phyloP scores from a whole-genome alignment of 495 filamentous ascomycete species.

The Aspergillus coremiiformis region DNA sequence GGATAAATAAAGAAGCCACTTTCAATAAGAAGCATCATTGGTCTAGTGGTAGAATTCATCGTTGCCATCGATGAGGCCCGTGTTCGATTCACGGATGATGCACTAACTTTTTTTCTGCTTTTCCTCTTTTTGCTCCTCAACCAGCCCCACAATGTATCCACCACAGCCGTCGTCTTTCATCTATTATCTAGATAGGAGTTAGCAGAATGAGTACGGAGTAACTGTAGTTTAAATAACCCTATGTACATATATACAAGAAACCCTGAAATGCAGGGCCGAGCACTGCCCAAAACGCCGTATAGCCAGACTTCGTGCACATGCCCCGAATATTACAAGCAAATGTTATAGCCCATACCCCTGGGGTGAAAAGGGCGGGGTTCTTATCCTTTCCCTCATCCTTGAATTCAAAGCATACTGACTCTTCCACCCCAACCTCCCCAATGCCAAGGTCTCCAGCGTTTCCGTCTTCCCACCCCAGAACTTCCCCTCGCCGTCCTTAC shows the following conservation, averaged over 20 bases:
- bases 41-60: constrained; percentile 52
- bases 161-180: no score
- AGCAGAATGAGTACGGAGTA: no score
- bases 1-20: background rate
- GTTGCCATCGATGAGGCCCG: constrained; percentile 51
- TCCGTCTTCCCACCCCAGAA: constrained; percentile 37
- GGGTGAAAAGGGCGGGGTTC: background rate
- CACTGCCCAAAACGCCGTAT: background rate
- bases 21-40: constrained; percentile 33
- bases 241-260: background rate
- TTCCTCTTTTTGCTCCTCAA: background rate
- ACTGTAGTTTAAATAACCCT: no score
- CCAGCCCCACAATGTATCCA: no score
- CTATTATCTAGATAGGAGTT: no score
- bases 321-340: no score
- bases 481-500: constrained; percentile 19
- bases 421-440: constrained; percentile 32
- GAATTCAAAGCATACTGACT: constrained; percentile 27
- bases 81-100: constrained; percentile 50
- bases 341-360: background rate
- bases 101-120: constrained; percentile 17
- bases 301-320: no score
- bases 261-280: no score
- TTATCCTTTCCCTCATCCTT: constrained; percentile 2
- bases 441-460: constrained; percentile 34